Conservation (phyloP, 139 green algal species). For the Chlorella sp. region DNA sequence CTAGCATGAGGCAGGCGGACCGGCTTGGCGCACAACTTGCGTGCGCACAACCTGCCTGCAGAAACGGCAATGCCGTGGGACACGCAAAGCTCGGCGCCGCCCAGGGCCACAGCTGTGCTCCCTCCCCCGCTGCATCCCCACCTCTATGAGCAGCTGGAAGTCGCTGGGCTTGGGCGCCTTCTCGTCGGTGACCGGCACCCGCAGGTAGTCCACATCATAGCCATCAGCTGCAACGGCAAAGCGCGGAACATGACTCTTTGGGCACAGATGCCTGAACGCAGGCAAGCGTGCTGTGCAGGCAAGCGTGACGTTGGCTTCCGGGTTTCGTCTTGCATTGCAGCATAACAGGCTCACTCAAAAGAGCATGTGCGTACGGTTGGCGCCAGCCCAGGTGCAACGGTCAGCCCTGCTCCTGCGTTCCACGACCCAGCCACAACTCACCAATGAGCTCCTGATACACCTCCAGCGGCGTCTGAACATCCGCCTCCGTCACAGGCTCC, state of each 20-base stretch:
- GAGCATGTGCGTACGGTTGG: too few species aligned
- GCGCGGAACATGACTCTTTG: too few species aligned
- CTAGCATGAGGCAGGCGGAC: neutral
- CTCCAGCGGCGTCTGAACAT: conserved; percentile 93
- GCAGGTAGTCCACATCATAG: conserved; percentile 87
- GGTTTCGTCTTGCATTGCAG: too few species aligned
- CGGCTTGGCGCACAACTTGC: too few species aligned
- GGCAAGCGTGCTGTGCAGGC: too few species aligned
- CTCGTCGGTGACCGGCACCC: conserved; percentile 95
- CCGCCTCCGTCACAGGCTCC: conserved; percentile 81
- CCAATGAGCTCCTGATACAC: conserved; percentile 70
- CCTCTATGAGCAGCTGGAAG: conserved; percentile 59
- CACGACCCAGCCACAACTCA: conserved; percentile 1
- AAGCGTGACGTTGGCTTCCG: too few species aligned
- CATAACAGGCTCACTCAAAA: too few species aligned
- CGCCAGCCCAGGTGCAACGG: neutral
- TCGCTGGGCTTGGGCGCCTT: conserved; percentile 92
- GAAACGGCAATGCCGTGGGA: too few species aligned
- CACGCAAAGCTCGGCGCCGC: too few species aligned
- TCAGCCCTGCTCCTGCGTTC: neutral
- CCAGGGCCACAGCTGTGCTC: too few species aligned
- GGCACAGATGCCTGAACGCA: too few species aligned
- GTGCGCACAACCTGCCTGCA: too few species aligned
- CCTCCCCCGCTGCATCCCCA: neutral
- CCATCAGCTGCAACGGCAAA: conserved; percentile 42